Conservation (phyloP, 1,284 basidiomycete species). For the Amylostereum areolatum region DNA sequence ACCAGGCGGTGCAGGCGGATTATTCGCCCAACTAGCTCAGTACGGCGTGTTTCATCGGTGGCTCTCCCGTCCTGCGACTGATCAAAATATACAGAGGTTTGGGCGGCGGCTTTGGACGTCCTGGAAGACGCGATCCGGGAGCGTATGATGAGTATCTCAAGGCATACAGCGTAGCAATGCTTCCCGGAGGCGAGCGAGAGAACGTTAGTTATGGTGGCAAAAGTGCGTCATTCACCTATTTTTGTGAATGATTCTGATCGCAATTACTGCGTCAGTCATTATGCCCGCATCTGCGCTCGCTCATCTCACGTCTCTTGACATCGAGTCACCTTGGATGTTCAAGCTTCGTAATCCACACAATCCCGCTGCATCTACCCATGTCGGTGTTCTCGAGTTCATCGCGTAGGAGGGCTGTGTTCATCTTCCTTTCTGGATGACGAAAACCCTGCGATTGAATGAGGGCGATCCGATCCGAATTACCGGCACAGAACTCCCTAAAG, state of each 20-base stretch:
- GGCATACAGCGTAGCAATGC: slow-evolving; percentile 84
- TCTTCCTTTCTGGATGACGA: slow-evolving; percentile 99
- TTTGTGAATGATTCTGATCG: background rate
- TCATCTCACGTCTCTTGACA: slow-evolving; percentile 81
- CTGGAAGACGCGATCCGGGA: slow-evolving; percentile 48
- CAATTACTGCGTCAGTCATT: slow-evolving; percentile 58
- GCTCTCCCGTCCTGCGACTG: background rate
- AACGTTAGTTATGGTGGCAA: slow-evolving; percentile 96
- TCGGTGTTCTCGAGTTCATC: slow-evolving; percentile 98
- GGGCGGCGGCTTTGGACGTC: slow-evolving; percentile 40
- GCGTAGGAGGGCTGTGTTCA: slow-evolving; percentile 95
- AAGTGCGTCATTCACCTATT: slow-evolving; percentile 55
- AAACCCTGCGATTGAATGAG: slow-evolving; percentile 85
- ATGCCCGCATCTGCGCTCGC: slow-evolving; percentile 96
- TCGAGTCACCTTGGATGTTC: slow-evolving; percentile 95
- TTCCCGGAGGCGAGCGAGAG: slow-evolving; percentile 75
- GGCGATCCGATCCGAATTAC: slow-evolving; percentile 94
- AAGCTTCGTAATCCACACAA: slow-evolving; percentile 88
- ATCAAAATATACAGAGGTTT: slow-evolving; percentile 37
- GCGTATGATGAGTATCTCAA: slow-evolving; percentile 79
- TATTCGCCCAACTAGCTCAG: slow-evolving; percentile 63
- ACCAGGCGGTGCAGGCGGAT: slow-evolving; percentile 33
- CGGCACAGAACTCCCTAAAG: slow-evolving; percentile 85
- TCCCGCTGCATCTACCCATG: slow-evolving; percentile 85
- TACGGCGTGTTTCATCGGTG: slow-evolving; percentile 22